A percentile compares a stretch with the other conserved stretches of the same genome.
Evolutionary conservation across 202 grass and related monocot species (phyloP).

Genomic region (Schoenoplectus triqueter): DNA sequence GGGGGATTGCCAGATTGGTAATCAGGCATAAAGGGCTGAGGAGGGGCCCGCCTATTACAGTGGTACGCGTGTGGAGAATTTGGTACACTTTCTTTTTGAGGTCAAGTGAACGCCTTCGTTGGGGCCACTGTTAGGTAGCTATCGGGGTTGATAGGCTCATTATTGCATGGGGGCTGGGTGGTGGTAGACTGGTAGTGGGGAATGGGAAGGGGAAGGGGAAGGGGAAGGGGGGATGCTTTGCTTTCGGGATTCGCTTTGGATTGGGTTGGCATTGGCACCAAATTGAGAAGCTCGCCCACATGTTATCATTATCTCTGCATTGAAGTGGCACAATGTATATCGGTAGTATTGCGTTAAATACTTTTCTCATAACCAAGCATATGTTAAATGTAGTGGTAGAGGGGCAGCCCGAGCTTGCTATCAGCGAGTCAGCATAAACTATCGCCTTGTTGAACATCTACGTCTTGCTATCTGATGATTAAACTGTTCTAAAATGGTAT

Average conservation of each 20-base stretch:
- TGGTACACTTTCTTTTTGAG: not conserved
- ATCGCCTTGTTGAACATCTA: too few relatives aligned
- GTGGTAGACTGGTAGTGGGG: too few relatives aligned
- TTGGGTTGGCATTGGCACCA: slow-evolving; percentile 24
- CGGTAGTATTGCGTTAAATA: not conserved
- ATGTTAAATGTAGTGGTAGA: too few relatives aligned
- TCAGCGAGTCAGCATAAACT: too few relatives aligned
- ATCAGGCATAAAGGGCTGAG: slow-evolving; percentile 24
- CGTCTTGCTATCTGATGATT: too few relatives aligned
- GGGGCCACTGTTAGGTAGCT: not conserved
- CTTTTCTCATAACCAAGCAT: too few relatives aligned
- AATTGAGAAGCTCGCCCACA: not conserved
- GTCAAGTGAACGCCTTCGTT: slow-evolving; percentile 11
- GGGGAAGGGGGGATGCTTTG: not conserved
- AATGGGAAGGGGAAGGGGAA: not conserved
- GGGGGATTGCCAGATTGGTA: too few relatives aligned
- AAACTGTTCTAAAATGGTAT: too few relatives aligned
- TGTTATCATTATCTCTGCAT: not conserved
- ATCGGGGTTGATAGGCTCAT: not conserved
- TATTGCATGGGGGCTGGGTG: not conserved
- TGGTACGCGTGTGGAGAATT: not conserved
- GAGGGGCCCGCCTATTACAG: not conserved
- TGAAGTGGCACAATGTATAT: slow-evolving; percentile 16
- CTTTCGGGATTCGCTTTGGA: slow-evolving; percentile 11
- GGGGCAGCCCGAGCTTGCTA: too few relatives aligned